Base-by-base conservation (phyloP, 331 rosid genomes). In the Malus hybrid region DNA sequence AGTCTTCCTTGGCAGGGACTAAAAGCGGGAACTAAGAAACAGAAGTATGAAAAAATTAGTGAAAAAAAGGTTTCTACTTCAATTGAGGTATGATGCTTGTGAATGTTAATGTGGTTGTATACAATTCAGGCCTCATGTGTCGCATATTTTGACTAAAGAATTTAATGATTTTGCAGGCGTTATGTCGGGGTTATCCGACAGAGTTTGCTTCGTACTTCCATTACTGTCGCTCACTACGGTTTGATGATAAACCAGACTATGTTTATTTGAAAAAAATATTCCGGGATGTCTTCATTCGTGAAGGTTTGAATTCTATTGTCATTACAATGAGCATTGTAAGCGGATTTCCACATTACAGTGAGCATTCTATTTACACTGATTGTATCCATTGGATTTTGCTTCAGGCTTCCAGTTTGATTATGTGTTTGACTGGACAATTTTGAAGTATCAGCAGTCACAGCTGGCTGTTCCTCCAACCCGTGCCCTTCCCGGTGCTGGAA, bases 1-100 rank as follows among this genome's bases (percentile, higher is more conserved):
- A 95, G 99, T 77, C 99, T 95, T 88, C 98, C 99, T 52, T 95
- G 99, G 99, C 99, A 95, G 86, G 99, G 99, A 68, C 88, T 95
- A 78, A 95, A 90, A 89, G 99, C 99, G 16, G 99, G 99, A 73
- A 95, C 93, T 20, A 95, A 95, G 94, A 95, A 95, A 76, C 98
- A 92, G 73, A 95, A 95, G 80, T 95, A 95, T 13, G 99, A 95
- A 79, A 95, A 77, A 82, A 95, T 95, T 73, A 92, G 97, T 87
- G 99, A 92, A 72, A 95, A 95, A 67, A 95, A 95, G 85, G 98
- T 90, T 82, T 88, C 96, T 32, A 95, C 99, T 62, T 88, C 99
- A 2, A 92, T 95, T 80, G 99, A 95, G 92, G 99, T 89, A 78
- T 61, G 85, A 74, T 69, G 70, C 22, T 66, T 59, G 71, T 57